phyloP scores from a whole-genome alignment of 192 early-diverging fungal genomes.

The Fimicolochytrium jonesii region DNA sequence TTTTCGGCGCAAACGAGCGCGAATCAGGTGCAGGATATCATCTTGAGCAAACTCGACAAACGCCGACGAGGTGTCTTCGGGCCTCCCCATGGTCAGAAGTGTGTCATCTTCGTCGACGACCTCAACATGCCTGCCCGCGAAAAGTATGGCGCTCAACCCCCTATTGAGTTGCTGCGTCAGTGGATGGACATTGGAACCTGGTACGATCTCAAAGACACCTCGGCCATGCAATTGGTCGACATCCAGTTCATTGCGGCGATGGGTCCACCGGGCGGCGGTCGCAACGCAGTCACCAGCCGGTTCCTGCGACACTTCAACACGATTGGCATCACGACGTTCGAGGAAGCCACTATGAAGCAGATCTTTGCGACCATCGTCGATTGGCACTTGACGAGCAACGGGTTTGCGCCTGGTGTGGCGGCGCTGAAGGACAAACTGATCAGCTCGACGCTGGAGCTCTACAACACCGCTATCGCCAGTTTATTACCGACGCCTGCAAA shows the following conservation, averaged over 20 bases:
- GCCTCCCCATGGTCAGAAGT: constrained; percentile 45
- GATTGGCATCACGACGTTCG: constrained; percentile 49
- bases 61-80: constrained; percentile 53
- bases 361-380: constrained; percentile 58
- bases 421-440: constrained; percentile 38
- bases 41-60: constrained; percentile 55
- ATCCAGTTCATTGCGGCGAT: constrained; percentile 58
- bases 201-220: constrained; percentile 60
- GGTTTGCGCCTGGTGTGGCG: constrained; percentile 30
- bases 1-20: constrained; percentile 61
- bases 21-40: constrained; percentile 59
- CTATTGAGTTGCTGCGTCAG: constrained; percentile 56
- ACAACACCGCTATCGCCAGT: constrained; percentile 47
- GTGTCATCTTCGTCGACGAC: constrained; percentile 61
- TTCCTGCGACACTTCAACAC: constrained; percentile 58
- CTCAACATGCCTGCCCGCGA: constrained; percentile 61
- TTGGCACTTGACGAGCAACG: constrained; percentile 48
- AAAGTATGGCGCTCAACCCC: constrained; percentile 61
- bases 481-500: constrained; percentile 55
- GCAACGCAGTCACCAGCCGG: constrained; percentile 52
- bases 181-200: constrained; percentile 52
- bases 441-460: constrained; percentile 45
- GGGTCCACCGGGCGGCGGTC: constrained; percentile 57
- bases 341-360: constrained; percentile 48
- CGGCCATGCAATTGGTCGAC: constrained; percentile 51